A percentile compares a stretch with the other conserved stretches of the same genome.
phyloP scores from a whole-genome alignment of 2,329 filamentous ascomycete species.

The Lasiodiplodia citricola region DNA sequence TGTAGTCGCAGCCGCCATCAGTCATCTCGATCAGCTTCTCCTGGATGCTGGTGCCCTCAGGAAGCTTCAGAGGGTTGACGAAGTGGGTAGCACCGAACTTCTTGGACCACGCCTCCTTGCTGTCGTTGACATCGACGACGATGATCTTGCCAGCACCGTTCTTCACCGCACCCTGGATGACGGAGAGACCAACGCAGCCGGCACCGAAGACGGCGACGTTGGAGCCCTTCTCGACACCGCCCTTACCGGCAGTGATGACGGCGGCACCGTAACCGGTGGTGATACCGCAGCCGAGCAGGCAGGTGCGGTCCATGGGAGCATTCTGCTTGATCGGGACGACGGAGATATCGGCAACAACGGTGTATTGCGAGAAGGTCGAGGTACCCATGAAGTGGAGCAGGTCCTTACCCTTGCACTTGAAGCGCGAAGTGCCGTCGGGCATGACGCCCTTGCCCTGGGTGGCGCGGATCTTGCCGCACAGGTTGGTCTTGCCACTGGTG shows the following conservation, averaged over 20 bases:
- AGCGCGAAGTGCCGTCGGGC: constrained; percentile 94
- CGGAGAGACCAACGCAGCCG: constrained; percentile 92
- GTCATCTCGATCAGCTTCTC: constrained; percentile 97
- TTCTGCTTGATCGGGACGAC: constrained; percentile 91
- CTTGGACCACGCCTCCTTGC: constrained; percentile 87
- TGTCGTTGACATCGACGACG: constrained; percentile 80
- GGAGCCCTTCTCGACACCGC: constrained; percentile 78
- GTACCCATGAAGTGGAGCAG: constrained; percentile 99
- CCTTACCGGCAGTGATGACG: constrained; percentile 79
- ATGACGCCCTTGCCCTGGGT: constrained; percentile 96
- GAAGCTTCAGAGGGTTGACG: constrained; percentile 79
- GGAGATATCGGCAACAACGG: constrained; percentile 97
- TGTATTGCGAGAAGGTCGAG: constrained; percentile 98
- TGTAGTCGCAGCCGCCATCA: constrained; percentile 97
- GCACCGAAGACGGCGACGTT: constrained; percentile 93
- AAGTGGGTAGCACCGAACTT: constrained; percentile 98
- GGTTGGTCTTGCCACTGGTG: constrained; percentile 98
- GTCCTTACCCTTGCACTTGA: constrained; percentile 93
- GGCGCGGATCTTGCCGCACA: constrained; percentile 97
- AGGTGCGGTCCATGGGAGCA: constrained; percentile 94
- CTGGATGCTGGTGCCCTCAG: constrained; percentile 75
- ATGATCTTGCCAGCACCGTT: constrained; percentile 82
- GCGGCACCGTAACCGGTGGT: constrained; percentile 98
- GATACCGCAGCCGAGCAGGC: constrained; percentile 95
- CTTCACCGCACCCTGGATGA: constrained; percentile 90